A percentile compares a stretch with the other conserved stretches of the same genome.
phyloP scores from a whole-genome alignment of 306 rosid species.

The Quercus dentata region DNA sequence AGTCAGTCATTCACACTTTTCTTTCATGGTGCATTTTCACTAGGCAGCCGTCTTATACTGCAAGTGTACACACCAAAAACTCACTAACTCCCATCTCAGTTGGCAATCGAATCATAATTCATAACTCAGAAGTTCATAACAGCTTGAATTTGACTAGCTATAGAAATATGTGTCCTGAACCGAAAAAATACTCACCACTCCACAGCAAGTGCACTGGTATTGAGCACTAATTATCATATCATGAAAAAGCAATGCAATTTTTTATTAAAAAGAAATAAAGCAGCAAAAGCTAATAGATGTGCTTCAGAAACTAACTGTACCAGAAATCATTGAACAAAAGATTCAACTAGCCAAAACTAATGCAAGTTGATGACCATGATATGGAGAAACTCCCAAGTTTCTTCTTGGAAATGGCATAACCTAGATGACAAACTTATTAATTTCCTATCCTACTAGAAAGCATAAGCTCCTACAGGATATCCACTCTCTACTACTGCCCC shows the following conservation, averaged over 20 bases:
- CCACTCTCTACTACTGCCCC: constrained; percentile 24
- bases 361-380: neutral
- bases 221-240: neutral
- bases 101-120: neutral
- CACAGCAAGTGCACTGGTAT: neutral
- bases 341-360: neutral
- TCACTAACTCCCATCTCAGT: neutral
- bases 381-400: neutral
- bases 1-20: neutral
- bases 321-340: neutral
- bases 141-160: too few relatives aligned
- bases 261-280: neutral
- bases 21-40: too few relatives aligned
- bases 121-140: neutral
- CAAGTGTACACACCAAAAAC: too few relatives aligned
- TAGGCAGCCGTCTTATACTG: too few relatives aligned
- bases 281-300: neutral
- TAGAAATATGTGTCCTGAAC: neutral
- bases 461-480: constrained; percentile 5
- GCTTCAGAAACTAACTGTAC: neutral
- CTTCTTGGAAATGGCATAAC: neutral
- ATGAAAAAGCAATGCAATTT: neutral
- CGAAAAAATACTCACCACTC: neutral
- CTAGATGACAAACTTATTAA: constrained; percentile 3
- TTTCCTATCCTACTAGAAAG: constrained; percentile 3